phyloP scores from a whole-genome alignment of 345 rosid genomes.

The Salix arbutifolia region DNA sequence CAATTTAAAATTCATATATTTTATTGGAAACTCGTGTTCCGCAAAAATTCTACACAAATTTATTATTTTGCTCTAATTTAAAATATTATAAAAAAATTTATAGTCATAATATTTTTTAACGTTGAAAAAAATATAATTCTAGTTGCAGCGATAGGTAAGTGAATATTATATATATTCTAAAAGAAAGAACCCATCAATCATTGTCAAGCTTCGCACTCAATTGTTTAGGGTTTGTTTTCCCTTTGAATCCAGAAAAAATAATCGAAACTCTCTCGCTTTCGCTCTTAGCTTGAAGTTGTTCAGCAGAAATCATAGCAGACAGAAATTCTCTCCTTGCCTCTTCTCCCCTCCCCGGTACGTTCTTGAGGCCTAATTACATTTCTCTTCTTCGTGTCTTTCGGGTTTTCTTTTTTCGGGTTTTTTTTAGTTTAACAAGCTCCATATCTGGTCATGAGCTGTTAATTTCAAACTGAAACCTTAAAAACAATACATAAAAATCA shows the following conservation, averaged over 20 bases:
- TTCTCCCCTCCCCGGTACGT: background rate
- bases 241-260: no score
- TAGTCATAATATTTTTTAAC: fast-evolving
- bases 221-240: no score
- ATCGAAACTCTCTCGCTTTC: background rate
- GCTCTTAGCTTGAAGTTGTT: background rate
- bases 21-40: no score
- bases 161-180: no score
- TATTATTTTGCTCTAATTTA: no score
- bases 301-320: background rate
- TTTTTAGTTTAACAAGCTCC: background rate
- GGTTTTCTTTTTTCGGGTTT: background rate
- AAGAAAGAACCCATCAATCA: no score
- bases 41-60: no score
- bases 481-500: background rate
- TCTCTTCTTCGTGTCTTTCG: background rate
- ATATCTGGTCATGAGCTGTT: background rate
- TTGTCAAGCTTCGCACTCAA: no score
- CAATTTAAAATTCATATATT: no score
- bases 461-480: background rate
- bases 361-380: background rate
- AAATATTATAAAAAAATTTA: no score
- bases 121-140: no score
- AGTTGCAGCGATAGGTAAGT: no score
- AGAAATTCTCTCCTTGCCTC: background rate